phyloP scores from a whole-genome alignment of 225 moss, liverwort and hornwort species.

The Bryoerythrophyllum caledonicum region DNA sequence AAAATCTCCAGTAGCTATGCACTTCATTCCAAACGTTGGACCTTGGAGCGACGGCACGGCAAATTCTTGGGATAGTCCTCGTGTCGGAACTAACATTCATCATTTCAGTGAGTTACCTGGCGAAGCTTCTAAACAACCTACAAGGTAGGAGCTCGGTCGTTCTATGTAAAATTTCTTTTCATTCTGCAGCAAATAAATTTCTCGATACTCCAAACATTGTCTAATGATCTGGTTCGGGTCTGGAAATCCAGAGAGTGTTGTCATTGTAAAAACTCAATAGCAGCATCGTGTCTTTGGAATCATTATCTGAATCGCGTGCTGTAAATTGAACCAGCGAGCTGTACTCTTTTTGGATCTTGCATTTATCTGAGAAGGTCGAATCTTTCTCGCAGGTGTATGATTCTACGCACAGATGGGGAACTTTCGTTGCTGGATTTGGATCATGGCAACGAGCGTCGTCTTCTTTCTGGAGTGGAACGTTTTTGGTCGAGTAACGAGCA shows the following conservation, averaged over 20 bases:
- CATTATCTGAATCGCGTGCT: neutral
- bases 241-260: neutral
- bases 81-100: constrained; percentile 61
- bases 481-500: constrained; percentile 93
- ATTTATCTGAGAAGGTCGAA: constrained; percentile 6
- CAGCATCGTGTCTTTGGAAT: neutral
- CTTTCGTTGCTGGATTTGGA: constrained; percentile 91
- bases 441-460: constrained; percentile 90
- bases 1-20: constrained; percentile 93
- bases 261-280: neutral
- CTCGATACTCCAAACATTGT: constrained; percentile 4
- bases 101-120: constrained; percentile 68
- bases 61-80: constrained; percentile 81
- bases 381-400: constrained; percentile 82
- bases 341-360: constrained; percentile 1
- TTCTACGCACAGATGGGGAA: constrained; percentile 95
- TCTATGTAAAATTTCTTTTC: neutral
- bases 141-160: constrained; percentile 54
- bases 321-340: neutral
- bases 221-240: constrained; percentile 8
- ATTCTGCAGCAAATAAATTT: neutral
- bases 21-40: constrained; percentile 82
- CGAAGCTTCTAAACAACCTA: constrained; percentile 91
- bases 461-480: constrained; percentile 95
- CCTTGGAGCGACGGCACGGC: constrained; percentile 61